phyloP scores from a whole-genome alignment of 176 grass and related monocot species.

The Triticum aestivum region DNA sequence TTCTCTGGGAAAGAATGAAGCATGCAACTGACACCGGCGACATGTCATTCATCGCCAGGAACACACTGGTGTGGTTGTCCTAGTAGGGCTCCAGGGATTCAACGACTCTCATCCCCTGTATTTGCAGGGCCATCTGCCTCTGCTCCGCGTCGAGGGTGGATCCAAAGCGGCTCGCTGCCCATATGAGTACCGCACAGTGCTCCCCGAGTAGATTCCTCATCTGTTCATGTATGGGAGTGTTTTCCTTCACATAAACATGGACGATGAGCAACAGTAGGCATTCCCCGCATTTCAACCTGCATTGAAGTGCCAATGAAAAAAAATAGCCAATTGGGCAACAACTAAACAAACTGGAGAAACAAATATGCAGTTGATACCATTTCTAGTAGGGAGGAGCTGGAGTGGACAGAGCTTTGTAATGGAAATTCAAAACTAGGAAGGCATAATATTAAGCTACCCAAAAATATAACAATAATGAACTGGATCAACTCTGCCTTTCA shows the following conservation, averaged over 20 bases:
- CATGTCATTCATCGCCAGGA: neutral
- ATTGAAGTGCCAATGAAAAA: neutral
- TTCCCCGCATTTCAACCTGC: constrained; percentile 95
- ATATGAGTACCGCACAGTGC: constrained; percentile 78
- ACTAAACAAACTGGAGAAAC: neutral
- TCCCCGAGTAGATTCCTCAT: constrained; percentile 66
- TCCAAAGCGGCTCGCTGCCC: constrained; percentile 91
- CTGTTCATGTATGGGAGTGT: constrained; percentile 82
- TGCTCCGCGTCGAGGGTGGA: constrained; percentile 83
- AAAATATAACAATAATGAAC: neutral
- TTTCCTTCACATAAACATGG: constrained; percentile 80
- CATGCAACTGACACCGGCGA: neutral
- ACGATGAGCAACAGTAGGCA: constrained; percentile 82
- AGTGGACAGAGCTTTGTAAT: neutral
- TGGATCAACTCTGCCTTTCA: neutral
- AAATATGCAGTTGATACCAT: neutral
- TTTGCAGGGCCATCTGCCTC: constrained; percentile 84
- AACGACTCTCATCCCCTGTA: constrained; percentile 86
- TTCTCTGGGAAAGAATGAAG: neutral
- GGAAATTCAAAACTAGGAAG: neutral
- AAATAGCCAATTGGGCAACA: too few relatives aligned
- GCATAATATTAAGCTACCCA: neutral
- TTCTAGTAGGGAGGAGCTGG: neutral
- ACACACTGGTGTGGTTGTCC: neutral
- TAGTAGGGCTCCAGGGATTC: constrained; percentile 80